These are phyloP conservation scores for Beauveria sp. DNA, from an alignment of 2,329 filamentous ascomycete species.

Conservation along the genomic window DNA sequence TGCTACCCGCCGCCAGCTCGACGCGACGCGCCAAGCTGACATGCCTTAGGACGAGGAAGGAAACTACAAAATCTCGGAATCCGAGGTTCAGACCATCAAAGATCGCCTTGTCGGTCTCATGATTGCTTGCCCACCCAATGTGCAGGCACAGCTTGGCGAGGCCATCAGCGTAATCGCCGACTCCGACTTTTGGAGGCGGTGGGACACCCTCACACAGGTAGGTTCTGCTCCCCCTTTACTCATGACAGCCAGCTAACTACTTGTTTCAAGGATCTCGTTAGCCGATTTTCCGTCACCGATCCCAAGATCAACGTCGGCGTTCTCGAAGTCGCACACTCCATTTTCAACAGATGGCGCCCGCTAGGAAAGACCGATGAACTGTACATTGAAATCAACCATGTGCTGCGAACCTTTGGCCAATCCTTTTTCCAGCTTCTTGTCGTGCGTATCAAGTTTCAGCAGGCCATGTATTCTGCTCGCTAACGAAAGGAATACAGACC, in stretches of 20 bases:
- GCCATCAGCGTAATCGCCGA: slow-evolving; percentile 96
- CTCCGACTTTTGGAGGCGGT: slow-evolving; percentile 92
- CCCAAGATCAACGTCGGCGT: slow-evolving; percentile 86
- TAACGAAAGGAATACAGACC: slow-evolving; percentile 34
- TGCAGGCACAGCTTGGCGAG: slow-evolving; percentile 92
- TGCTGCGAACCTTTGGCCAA: slow-evolving; percentile 73
- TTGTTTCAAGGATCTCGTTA: slow-evolving; percentile 65
- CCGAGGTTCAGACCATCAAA: slow-evolving; percentile 89
- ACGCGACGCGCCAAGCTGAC: slow-evolving; percentile 13
- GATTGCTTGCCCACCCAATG: slow-evolving; percentile 79
- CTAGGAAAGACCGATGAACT: slow-evolving; percentile 89
- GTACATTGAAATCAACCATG: slow-evolving; percentile 94
- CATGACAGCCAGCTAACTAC: not conserved
- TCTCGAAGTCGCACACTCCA: slow-evolving; percentile 93
- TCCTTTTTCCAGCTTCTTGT: slow-evolving; percentile 77
- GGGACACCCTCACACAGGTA: slow-evolving; percentile 90
- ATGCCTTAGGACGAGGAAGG: slow-evolving; percentile 73
- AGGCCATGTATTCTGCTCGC: not conserved
- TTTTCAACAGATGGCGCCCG: slow-evolving; percentile 93
- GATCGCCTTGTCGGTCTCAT: slow-evolving; percentile 91
- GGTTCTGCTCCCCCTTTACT: slow-evolving; percentile 16
- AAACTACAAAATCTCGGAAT: slow-evolving; percentile 74
- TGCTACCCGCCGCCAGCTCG: slow-evolving; percentile 1
- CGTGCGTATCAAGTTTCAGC: slow-evolving; percentile 35
- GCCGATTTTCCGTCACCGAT: slow-evolving; percentile 74